Percentiles rank a stretch among this genome's conserved stretches.
Evolutionary conservation across 352 stramenopile species (phyloP).

Genomic region (Phytophthora melonis): DNA sequence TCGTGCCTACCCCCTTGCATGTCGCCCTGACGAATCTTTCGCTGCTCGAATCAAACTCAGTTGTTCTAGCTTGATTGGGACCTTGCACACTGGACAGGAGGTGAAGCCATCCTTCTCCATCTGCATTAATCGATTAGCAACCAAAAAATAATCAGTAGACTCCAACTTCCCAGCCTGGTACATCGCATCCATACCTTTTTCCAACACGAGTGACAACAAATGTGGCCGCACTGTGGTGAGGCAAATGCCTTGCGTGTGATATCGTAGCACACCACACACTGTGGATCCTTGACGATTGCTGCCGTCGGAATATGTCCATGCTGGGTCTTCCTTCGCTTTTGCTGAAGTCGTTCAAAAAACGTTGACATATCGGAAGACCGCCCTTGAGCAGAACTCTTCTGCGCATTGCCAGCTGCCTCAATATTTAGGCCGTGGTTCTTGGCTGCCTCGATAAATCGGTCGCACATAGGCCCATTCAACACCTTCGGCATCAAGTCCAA

Average conservation of each 20-base stretch:
- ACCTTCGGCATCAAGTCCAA: slow-evolving; percentile 75
- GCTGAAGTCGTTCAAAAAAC: slow-evolving; percentile 78
- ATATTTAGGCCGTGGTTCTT: slow-evolving; percentile 49
- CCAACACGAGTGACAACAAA: slow-evolving; percentile 86
- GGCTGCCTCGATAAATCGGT: slow-evolving; percentile 57
- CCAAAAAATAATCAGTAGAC: slow-evolving; percentile 34
- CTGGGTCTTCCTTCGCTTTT: slow-evolving; percentile 66
- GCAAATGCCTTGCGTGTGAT: slow-evolving; percentile 82
- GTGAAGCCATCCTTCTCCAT: slow-evolving; percentile 82
- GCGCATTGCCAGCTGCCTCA: slow-evolving; percentile 8
- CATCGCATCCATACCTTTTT: slow-evolving; percentile 70
- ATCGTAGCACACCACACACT: slow-evolving; percentile 89
- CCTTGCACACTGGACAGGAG: slow-evolving; percentile 81
- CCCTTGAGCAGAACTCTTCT: slow-evolving; percentile 10
- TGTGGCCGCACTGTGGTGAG: slow-evolving; percentile 77
- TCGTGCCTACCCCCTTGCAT: background rate
- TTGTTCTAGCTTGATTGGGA: slow-evolving; percentile 72
- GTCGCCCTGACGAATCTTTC: slow-evolving; percentile 38
- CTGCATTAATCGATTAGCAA: slow-evolving; percentile 42
- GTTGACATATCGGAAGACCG: slow-evolving; percentile 37
- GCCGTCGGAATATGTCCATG: slow-evolving; percentile 42
- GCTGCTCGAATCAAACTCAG: slow-evolving; percentile 79
- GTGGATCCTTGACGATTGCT: slow-evolving; percentile 75
- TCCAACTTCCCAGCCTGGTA: slow-evolving; percentile 16
- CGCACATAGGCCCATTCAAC: slow-evolving; percentile 51